Conservation (phyloP, 2,329 filamentous ascomycete species). For the Aspergillus ustus region DNA sequence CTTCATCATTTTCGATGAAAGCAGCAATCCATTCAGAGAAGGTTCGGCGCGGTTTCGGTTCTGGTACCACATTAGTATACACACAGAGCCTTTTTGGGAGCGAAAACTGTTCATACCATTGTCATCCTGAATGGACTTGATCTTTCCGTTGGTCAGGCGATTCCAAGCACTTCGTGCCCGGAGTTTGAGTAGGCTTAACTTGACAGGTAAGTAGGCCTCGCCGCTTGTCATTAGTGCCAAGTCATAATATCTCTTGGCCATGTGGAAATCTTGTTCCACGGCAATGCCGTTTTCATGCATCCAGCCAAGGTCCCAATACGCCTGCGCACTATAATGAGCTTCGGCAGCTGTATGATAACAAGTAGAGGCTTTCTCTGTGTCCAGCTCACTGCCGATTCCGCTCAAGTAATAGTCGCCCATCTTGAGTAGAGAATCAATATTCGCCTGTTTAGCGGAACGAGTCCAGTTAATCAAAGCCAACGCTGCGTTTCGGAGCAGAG, state of each 20-base stretch:
- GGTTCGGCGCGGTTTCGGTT: slow-evolving; percentile 73
- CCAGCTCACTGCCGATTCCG: slow-evolving; percentile 73
- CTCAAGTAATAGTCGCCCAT: slow-evolving; percentile 97
- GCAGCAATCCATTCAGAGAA: slow-evolving; percentile 84
- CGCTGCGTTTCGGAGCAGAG: slow-evolving; percentile 61
- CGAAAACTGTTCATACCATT: slow-evolving; percentile 63
- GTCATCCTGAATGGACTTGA: slow-evolving; percentile 92
- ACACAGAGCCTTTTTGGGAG: neutral
- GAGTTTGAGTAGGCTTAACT: slow-evolving; percentile 83
- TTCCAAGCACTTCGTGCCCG: slow-evolving; percentile 92
- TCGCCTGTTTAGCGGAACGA: slow-evolving; percentile 87
- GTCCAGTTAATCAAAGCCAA: slow-evolving; percentile 93
- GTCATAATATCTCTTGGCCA: slow-evolving; percentile 96
- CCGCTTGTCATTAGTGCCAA: slow-evolving; percentile 86
- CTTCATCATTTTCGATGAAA: slow-evolving; percentile 74
- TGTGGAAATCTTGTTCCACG: slow-evolving; percentile 91
- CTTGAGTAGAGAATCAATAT: slow-evolving; percentile 92
- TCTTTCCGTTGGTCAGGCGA: slow-evolving; percentile 81
- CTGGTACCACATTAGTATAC: slow-evolving; percentile 51
- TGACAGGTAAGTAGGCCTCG: slow-evolving; percentile 92
- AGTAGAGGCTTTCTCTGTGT: slow-evolving; percentile 83
- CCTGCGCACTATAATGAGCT: slow-evolving; percentile 88
- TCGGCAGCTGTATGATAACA: slow-evolving; percentile 95
- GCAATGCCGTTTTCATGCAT: slow-evolving; percentile 98
- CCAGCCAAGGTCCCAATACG: slow-evolving; percentile 96